These are phyloP conservation scores for Lyophyllum shimeji DNA, from an alignment of 768 basidiomycete species.

Conservation along the genomic window DNA sequence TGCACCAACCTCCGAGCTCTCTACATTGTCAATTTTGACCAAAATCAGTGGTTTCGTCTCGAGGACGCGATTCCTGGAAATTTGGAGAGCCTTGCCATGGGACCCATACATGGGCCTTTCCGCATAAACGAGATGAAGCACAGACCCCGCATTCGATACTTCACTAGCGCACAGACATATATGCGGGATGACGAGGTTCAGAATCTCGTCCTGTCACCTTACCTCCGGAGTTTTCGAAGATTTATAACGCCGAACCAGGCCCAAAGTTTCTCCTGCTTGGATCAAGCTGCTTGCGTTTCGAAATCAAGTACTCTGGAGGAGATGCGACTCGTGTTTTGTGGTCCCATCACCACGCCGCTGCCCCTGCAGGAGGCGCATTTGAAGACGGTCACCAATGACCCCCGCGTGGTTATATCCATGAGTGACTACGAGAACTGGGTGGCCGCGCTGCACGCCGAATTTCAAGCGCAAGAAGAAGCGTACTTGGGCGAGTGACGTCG, in stretches of 20 bases:
- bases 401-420: background rate
- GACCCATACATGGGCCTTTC: constrained; percentile 34
- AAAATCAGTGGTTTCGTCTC: constrained; percentile 28
- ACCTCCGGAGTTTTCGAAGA: constrained; percentile 26
- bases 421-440: background rate
- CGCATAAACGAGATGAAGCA: constrained; percentile 25
- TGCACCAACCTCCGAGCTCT: constrained; percentile 27
- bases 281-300: background rate
- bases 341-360: background rate
- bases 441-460: background rate
- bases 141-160: constrained; percentile 20
- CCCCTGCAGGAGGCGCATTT: background rate
- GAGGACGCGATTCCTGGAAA: constrained; percentile 29
- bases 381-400: background rate
- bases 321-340: constrained; percentile 2
- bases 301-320: constrained; percentile 3
- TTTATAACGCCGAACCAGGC: constrained; percentile 1
- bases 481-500: background rate
- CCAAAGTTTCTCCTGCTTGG: background rate
- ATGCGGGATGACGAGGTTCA: constrained; percentile 35
- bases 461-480: background rate
- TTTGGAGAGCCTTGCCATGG: constrained; percentile 30
- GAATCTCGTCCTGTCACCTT: constrained; percentile 27
- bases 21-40: constrained; percentile 30
- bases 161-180: constrained; percentile 33